These are phyloP conservation scores for Chlorella sorokiniana DNA, from an alignment of 139 green algal species.

Conservation along the genomic window DNA sequence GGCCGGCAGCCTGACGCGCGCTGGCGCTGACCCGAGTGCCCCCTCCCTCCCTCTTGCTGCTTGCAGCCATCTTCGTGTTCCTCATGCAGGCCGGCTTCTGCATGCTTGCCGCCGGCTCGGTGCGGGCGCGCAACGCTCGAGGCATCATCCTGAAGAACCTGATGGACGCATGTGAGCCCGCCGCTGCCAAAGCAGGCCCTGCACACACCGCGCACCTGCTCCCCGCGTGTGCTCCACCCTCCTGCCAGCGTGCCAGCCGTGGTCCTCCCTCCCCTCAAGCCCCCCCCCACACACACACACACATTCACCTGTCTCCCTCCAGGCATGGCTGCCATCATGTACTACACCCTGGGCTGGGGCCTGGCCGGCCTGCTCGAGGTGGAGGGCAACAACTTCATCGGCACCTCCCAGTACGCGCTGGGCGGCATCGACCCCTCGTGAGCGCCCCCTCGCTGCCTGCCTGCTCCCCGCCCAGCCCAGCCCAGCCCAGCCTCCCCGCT, in stretches of 20 bases:
- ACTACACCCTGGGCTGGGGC: constrained; percentile 24
- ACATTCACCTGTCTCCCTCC: background rate
- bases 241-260: background rate
- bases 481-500: background rate
- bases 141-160: constrained; percentile 91
- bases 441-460: background rate
- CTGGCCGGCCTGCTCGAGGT: constrained; percentile 20
- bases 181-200: too few relatives aligned
- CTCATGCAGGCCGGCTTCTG: constrained; percentile 69
- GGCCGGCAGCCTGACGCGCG: background rate
- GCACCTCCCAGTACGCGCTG: constrained; percentile 5
- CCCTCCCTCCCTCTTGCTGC: too few relatives aligned
- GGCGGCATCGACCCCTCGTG: constrained; percentile 2
- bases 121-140: constrained; percentile 80
- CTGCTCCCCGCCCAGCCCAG: background rate
- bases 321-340: background rate
- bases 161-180: constrained; percentile 69
- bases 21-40: background rate
- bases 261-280: background rate
- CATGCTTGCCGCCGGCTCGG: constrained; percentile 75
- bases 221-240: background rate
- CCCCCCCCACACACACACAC: background rate
- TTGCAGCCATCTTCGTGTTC: constrained; percentile 9
- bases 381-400: constrained; percentile 23
- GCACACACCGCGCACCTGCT: too few relatives aligned